Evolutionary conservation across 345 rosid genomes (phyloP).

Genomic region (Erucastrum elatum): DNA sequence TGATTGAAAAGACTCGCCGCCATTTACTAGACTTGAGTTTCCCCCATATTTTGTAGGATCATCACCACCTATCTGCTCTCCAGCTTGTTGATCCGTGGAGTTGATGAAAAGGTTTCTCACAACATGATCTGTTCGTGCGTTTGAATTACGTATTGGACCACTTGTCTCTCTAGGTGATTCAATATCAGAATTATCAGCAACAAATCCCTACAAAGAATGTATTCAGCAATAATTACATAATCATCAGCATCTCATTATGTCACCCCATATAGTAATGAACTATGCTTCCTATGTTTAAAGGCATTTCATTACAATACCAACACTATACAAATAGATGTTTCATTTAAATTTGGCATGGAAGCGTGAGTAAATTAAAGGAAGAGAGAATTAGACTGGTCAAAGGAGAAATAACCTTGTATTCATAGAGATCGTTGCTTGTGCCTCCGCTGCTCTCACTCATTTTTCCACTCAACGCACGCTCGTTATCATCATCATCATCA

Average conservation of each 20-base stretch:
- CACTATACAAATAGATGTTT: slow-evolving; percentile 1
- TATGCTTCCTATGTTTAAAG: too few species aligned
- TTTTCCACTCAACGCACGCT: slow-evolving; percentile 77
- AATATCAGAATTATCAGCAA: slow-evolving; percentile 79
- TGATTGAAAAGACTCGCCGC: slow-evolving; percentile 68
- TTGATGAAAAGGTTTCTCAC: slow-evolving; percentile 50
- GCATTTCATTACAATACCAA: background rate
- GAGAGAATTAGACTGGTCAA: slow-evolving; percentile 20
- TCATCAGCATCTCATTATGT: too few species aligned
- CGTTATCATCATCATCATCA: slow-evolving; percentile 80
- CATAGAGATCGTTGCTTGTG: slow-evolving; percentile 84
- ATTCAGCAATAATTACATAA: slow-evolving; percentile 11
- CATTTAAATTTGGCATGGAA: slow-evolving; percentile 10
- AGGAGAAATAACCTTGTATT: slow-evolving; percentile 67
- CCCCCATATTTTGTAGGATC: slow-evolving; percentile 50
- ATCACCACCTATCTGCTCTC: slow-evolving; percentile 56
- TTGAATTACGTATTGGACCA: slow-evolving; percentile 50
- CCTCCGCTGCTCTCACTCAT: slow-evolving; percentile 89
- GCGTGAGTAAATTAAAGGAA: slow-evolving; percentile 16
- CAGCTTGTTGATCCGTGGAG: slow-evolving; percentile 54
- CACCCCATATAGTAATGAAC: too few species aligned
- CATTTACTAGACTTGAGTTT: slow-evolving; percentile 47
- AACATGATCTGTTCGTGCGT: slow-evolving; percentile 44
- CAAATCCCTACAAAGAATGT: slow-evolving; percentile 62
- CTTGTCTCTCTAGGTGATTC: slow-evolving; percentile 61